A percentile compares a stretch with the other conserved stretches of the same genome.
phyloP scores from a whole-genome alignment of 129 eudicot genomes.

The Pseudognaphalium luteoalbum region DNA sequence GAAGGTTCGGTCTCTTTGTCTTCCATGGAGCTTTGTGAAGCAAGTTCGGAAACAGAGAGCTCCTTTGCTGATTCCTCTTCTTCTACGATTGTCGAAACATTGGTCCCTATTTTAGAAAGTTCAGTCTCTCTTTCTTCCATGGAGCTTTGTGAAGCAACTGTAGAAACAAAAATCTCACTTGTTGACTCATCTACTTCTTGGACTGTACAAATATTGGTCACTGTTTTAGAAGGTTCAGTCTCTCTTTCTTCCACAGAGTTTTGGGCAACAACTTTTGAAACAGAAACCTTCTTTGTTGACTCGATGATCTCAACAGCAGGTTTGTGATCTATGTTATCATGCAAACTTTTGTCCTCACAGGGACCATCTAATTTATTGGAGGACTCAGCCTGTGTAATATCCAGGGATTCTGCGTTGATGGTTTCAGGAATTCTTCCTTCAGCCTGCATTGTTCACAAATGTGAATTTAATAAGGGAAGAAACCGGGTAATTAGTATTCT shows the following conservation, averaged over 20 bases:
- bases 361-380: constrained; percentile 15
- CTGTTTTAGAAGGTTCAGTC: constrained; percentile 8
- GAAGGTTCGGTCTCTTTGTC: constrained; percentile 18
- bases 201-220: not conserved
- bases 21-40: constrained; percentile 4
- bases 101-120: not conserved
- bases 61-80: not conserved
- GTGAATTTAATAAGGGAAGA: not conserved
- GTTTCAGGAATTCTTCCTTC: not conserved
- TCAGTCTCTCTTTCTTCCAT: not conserved
- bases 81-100: not conserved
- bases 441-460: not conserved
- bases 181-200: constrained; percentile 4
- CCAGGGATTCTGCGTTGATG: constrained; percentile 12
- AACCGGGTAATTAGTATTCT: not conserved
- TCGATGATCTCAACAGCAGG: not conserved
- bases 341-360: not conserved
- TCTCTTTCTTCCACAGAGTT: constrained; percentile 18
- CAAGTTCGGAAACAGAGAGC: not conserved
- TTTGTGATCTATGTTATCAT: constrained; percentile 6
- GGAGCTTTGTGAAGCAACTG: not conserved
- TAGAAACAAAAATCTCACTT: no score
- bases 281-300: constrained; percentile 15
- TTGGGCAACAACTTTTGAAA: constrained; percentile 12
- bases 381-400: not conserved